Evolutionary conservation across 495 filamentous ascomycete species (phyloP).

Genomic region (Xeromyces bisporus): DNA sequence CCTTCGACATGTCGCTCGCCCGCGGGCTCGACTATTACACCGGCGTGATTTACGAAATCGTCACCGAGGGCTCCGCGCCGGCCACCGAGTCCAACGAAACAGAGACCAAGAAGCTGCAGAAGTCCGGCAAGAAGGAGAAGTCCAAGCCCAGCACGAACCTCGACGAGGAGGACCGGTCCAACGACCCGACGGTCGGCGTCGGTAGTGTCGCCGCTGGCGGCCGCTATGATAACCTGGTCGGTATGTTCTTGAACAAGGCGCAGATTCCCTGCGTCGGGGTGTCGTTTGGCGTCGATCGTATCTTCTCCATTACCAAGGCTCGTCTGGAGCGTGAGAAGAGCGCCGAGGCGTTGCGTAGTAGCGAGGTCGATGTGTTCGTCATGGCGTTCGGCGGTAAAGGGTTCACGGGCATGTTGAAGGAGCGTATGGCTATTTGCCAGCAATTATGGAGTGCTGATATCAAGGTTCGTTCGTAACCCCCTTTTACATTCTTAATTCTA

Average conservation of each 20-base stretch:
- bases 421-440: conserved; percentile 62
- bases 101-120: conserved; percentile 31
- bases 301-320: conserved; percentile 79
- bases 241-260: conserved; percentile 74
- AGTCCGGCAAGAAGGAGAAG: conserved; percentile 42
- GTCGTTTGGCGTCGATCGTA: conserved; percentile 88
- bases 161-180: conserved; percentile 64
- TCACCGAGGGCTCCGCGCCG: conserved; percentile 70
- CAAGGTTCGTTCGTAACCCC: conserved; percentile 29
- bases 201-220: conserved; percentile 82
- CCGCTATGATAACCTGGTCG: conserved; percentile 82
- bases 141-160: conserved; percentile 24
- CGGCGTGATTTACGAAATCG: conserved; percentile 81
- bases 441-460: conserved; percentile 64
- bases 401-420: conserved; percentile 60
- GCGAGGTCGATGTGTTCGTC: conserved; percentile 73
- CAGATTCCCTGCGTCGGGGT: conserved; percentile 88
- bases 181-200: conserved; percentile 68
- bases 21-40: conserved; percentile 91
- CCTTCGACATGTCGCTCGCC: conserved; percentile 69
- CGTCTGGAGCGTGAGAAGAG: conserved; percentile 44
- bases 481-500: too few species aligned
- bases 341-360: conserved; percentile 35
- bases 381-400: conserved; percentile 89
- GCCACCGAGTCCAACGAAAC: conserved; percentile 23